A percentile compares a stretch with the other conserved stretches of the same genome.
phyloP scores from a whole-genome alignment of 495 filamentous ascomycete genomes.

The Pseudevernia furfuracea region DNA sequence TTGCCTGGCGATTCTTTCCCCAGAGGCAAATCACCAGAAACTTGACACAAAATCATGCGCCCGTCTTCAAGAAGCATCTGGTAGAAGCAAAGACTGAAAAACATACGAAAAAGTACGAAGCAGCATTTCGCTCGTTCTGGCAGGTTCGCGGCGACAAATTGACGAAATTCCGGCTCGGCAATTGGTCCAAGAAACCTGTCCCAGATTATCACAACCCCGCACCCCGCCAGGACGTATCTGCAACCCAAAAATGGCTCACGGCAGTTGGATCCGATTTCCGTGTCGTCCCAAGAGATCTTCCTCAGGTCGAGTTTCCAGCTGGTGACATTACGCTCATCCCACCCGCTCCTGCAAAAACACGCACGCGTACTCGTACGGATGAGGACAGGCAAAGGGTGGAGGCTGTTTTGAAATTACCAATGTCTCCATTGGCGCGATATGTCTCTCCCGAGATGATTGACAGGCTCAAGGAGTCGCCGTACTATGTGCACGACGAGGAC shows the following conservation, averaged over 20 bases:
- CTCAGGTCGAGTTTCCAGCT: not conserved
- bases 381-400: not conserved
- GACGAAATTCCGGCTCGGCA: not conserved
- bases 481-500: not conserved
- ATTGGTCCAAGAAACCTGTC: not conserved
- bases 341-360: not conserved
- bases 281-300: not conserved
- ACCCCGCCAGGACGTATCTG: not conserved
- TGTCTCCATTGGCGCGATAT: not conserved
- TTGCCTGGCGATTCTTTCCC: not conserved
- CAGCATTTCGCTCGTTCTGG: not conserved
- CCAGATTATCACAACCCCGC: not conserved
- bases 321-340: not conserved
- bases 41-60: not conserved
- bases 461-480: not conserved
- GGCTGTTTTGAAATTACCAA: not conserved
- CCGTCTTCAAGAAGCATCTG: not conserved
- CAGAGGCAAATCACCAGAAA: not conserved
- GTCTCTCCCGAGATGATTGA: not conserved
- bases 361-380: not conserved
- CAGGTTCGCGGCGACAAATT: no score
- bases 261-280: no score
- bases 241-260: not conserved
- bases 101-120: not conserved
- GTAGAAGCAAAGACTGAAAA: not conserved